Evolutionary conservation across 202 grass and related monocot species (phyloP).

Genomic region (Hordeum pubiflorum): DNA sequence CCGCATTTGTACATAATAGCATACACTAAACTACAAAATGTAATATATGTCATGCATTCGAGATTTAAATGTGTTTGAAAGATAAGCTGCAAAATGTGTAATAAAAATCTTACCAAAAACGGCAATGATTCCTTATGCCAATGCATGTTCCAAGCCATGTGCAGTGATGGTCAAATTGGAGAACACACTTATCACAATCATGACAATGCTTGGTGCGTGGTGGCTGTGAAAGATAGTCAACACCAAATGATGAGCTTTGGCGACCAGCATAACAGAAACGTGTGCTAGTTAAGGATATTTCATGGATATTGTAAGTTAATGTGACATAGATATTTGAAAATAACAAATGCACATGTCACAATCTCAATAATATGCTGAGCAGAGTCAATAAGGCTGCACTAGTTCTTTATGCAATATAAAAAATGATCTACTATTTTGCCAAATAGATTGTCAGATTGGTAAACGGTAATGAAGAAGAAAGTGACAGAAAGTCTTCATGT

Average conservation of each 20-base stretch:
- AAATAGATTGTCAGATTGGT: not conserved
- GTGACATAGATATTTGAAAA: slow-evolving; percentile 10
- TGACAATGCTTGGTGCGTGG: slow-evolving; percentile 84
- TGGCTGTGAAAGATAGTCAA: slow-evolving; percentile 46
- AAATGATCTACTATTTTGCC: not conserved
- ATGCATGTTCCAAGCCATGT: slow-evolving; percentile 90
- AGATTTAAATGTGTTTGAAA: not conserved
- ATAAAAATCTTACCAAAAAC: slow-evolving; percentile 70
- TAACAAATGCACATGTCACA: not conserved
- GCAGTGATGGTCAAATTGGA: slow-evolving; percentile 97
- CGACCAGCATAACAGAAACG: not conserved
- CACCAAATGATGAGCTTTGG: not conserved
- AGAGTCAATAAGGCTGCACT: not conserved
- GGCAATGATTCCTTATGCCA: slow-evolving; percentile 69
- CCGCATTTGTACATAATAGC: not conserved
- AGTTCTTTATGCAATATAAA: not conserved
- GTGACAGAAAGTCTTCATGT: not conserved
- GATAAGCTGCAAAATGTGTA: not conserved
- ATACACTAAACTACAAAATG: not conserved
- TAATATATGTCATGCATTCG: not conserved
- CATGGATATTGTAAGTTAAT: not conserved
- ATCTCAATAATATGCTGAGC: not conserved
- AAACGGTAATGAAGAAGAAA: not conserved
- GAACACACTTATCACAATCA: slow-evolving; percentile 92
- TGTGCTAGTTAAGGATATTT: not conserved